Percentiles rank a stretch among this genome's conserved stretches.
Evolutionary conservation across 805 yeast genomes (phyloP).

Genomic region (Lipomyces yamanashiensis): DNA sequence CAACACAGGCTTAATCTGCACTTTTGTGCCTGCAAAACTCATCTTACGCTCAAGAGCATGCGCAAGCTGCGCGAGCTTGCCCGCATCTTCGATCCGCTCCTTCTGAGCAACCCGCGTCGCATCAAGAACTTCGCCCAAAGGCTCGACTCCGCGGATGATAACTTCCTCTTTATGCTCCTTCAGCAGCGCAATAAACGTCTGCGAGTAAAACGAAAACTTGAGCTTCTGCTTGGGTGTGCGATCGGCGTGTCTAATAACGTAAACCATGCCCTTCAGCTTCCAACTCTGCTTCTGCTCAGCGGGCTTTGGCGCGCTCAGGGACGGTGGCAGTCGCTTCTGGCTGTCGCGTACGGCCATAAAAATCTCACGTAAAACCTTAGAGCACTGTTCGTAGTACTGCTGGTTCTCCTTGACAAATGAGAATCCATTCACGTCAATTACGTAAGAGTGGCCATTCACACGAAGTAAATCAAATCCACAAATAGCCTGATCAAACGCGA

Average conservation of each 20-base stretch:
- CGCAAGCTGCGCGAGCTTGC: constrained; percentile 74
- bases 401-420: constrained; percentile 94
- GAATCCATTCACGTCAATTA: constrained; percentile 97
- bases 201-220: constrained; percentile 90
- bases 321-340: constrained; percentile 46
- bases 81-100: constrained; percentile 78
- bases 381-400: constrained; percentile 81
- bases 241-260: constrained; percentile 95
- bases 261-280: constrained; percentile 92
- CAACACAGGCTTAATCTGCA: constrained; percentile 89
- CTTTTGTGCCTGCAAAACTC: constrained; percentile 92
- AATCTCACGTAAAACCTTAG: constrained; percentile 73
- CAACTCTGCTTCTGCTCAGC: constrained; percentile 75
- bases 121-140: constrained; percentile 80
- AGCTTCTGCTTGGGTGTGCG: constrained; percentile 98
- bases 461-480: constrained; percentile 96
- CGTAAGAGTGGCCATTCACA: constrained; percentile 85
- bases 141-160: constrained; percentile 86
- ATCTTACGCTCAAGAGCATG: constrained; percentile 87
- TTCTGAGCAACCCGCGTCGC: constrained; percentile 74
- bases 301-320: constrained; percentile 44
- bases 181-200: constrained; percentile 78
- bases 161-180: constrained; percentile 97
- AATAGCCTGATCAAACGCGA: constrained; percentile 84
- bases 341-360: constrained; percentile 55